These are phyloP conservation scores for Pythium brachiatum DNA, from an alignment of 352 stramenopile species.

Conservation along the genomic window DNA sequence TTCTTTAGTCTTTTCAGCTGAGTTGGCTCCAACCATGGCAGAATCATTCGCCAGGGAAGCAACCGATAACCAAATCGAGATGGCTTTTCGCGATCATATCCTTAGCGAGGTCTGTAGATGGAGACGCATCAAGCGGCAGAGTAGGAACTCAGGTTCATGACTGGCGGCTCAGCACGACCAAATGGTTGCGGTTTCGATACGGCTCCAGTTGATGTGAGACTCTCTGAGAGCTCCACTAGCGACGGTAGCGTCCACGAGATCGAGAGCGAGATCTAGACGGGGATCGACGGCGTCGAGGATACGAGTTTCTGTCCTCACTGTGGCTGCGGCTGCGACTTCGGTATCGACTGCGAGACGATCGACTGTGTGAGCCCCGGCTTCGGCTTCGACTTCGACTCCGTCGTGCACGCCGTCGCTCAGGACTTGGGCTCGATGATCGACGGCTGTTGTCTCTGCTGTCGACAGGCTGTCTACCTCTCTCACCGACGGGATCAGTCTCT, in stretches of 20 bases:
- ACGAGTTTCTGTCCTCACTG: slow-evolving; percentile 14
- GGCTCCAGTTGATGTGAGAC: no score
- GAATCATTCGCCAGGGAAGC: no score
- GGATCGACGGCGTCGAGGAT: slow-evolving; percentile 18
- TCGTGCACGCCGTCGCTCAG: background rate
- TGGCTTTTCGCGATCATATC: no score
- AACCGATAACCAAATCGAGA: no score
- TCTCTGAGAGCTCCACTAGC: no score
- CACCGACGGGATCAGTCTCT: background rate
- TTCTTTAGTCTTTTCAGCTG: no score
- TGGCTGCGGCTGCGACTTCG: slow-evolving; percentile 34
- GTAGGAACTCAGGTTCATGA: no score
- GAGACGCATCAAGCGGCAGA: no score
- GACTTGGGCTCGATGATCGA: slow-evolving; percentile 20
- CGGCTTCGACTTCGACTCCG: slow-evolving; percentile 16
- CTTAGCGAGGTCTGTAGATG: no score
- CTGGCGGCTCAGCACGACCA: no score
- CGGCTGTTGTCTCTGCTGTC: slow-evolving; percentile 3
- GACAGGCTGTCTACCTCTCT: background rate
- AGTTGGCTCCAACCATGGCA: no score
- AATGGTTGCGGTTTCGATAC: no score
- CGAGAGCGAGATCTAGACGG: slow-evolving; percentile 3
- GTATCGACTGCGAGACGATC: slow-evolving; percentile 17
- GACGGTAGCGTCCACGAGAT: background rate
- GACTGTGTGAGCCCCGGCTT: slow-evolving; percentile 11